phyloP scores from a whole-genome alignment of 768 basidiomycete species.

The Pleurotus cornucopiae region DNA sequence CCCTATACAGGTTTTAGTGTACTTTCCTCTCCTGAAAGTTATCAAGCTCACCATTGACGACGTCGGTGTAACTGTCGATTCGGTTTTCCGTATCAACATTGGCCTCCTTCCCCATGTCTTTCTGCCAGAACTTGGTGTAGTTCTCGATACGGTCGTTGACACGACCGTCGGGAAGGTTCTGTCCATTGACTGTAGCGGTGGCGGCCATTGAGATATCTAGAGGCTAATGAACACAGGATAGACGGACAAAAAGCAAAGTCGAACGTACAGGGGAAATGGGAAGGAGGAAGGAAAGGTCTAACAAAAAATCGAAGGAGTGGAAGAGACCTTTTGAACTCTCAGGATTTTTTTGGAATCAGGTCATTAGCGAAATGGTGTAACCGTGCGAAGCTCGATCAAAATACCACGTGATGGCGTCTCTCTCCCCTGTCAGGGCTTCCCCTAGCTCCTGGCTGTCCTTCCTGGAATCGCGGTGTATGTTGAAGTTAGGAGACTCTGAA shows the following conservation, averaged over 20 bases:
- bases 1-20: slow-evolving; percentile 36
- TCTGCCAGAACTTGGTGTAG: slow-evolving; percentile 92
- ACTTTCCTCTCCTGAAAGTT: slow-evolving; percentile 3
- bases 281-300: neutral
- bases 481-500: no score
- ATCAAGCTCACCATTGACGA: slow-evolving; percentile 75
- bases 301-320: neutral
- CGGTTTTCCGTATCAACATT: slow-evolving; percentile 66
- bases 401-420: neutral
- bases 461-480: no score
- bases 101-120: slow-evolving; percentile 68
- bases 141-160: slow-evolving; percentile 66
- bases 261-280: neutral
- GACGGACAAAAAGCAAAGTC: neutral
- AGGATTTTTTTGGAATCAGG: slow-evolving; percentile 7
- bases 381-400: neutral
- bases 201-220: neutral
- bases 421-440: neutral
- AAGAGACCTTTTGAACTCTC: slow-evolving; percentile 5
- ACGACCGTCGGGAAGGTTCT: slow-evolving; percentile 48
- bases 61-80: slow-evolving; percentile 81
- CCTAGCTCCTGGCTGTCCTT: no score
- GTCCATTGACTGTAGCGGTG: neutral
- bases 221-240: neutral
- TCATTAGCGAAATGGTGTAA: neutral